Evolutionary conservation across 257 asterid genomes (phyloP), one percentile per base, ranked within the genome.

Genomic region (Jacaranda copaia): DNA sequence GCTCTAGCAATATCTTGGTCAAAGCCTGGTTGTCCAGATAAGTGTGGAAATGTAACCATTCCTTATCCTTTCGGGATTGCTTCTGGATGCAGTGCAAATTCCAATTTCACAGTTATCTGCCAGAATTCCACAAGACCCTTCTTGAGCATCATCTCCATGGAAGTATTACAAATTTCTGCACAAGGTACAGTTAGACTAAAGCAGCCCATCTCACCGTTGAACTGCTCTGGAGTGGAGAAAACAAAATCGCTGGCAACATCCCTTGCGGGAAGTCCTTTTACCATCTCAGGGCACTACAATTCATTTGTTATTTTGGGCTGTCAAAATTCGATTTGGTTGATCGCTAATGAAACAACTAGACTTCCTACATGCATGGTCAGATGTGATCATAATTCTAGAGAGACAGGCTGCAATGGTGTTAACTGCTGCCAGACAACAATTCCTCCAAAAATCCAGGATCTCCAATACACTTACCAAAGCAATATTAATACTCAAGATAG

Each of bases 31-130:
- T 86, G 88, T 43, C 77, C 49, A 5, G 73, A 58, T 0, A 59
- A 13, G 68, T 86, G 90, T 16, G 87, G 88, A 19, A 80, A 77
- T 19, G 49, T 86, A 57, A 82, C 81, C 3, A 80, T 84, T 49
- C 82, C 85, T 0, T 86, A 77, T 60, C 90, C 90, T 55, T 86
- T 86, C 8, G 90, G 90, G 2, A 77, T 84, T 1, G 87, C 82
- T 57, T 7, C 74, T 1, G 4, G 6, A 1, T 86, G 90, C 73
- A 66, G 81, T 35, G 67, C 39, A 2, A 82, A 80, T 60, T 51
- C 90, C 14, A 70, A 81, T 0, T 86, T 81, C 72, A 10, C 46
- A 8, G 65, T 86, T 16, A 67, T 19, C 46, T 86, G 90, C 67
- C 71, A 51, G 8, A 56, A 75, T 15, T 42, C 76, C 57, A 66